These are phyloP conservation scores for Pleurotus giganteus DNA, from an alignment of 768 basidiomycete genomes.

Conservation along the genomic window DNA sequence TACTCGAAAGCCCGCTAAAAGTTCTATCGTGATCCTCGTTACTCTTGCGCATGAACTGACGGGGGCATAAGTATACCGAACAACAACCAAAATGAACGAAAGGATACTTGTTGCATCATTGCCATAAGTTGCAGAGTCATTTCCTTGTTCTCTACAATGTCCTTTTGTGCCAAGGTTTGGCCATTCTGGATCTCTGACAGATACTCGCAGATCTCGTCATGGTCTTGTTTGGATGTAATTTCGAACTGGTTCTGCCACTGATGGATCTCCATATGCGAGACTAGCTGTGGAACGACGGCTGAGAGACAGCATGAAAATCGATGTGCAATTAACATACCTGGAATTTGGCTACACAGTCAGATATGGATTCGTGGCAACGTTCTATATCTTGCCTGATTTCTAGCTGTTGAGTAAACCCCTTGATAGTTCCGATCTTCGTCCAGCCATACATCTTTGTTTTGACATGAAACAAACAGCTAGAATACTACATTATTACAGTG, in stretches of 20 bases:
- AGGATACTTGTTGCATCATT: constrained; percentile 46
- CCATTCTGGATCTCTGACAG: constrained; percentile 42
- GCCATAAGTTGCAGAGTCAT: constrained; percentile 42
- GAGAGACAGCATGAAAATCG: neutral
- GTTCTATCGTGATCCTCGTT: constrained; percentile 25
- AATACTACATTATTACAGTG: neutral
- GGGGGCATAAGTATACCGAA: neutral
- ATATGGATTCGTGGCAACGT: constrained; percentile 41
- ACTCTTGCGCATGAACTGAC: constrained; percentile 33
- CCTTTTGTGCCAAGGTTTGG: constrained; percentile 21
- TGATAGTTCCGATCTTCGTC: constrained; percentile 34
- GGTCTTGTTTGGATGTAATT: constrained; percentile 37
- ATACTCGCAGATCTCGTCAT: constrained; percentile 37
- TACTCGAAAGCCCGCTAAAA: constrained; percentile 44
- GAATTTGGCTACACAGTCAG: constrained; percentile 45
- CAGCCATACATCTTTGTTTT: constrained; percentile 41
- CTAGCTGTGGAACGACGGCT: constrained; percentile 30
- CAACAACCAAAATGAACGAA: neutral
- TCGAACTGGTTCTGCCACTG: constrained; percentile 47
- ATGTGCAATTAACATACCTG: constrained; percentile 29
- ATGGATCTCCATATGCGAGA: constrained; percentile 42
- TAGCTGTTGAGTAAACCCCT: constrained; percentile 44
- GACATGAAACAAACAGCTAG: constrained; percentile 32
- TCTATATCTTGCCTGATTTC: constrained; percentile 44
- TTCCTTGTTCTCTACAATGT: constrained; percentile 29